Percentiles rank a stretch among this genome's conserved stretches.
Evolutionary conservation across 2,329 filamentous ascomycete genomes (phyloP).

Genomic region (Sphaerulina populicola): DNA sequence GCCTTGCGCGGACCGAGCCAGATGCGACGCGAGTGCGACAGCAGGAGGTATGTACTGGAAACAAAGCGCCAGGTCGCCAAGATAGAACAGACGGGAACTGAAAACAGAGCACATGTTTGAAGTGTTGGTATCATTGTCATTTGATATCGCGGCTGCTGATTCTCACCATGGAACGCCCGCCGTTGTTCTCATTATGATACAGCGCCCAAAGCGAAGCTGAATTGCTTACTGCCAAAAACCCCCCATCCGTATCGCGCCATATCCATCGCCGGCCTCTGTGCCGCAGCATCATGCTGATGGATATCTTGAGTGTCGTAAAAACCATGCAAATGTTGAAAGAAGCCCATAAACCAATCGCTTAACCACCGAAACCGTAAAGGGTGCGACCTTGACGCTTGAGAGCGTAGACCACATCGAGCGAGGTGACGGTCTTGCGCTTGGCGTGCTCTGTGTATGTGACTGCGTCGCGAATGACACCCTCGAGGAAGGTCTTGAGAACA

Average conservation of each 20-base stretch:
- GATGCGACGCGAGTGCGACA: slow-evolving; percentile 5
- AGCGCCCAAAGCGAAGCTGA: slow-evolving; percentile 26
- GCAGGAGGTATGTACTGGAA: too few species aligned
- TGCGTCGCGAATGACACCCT: slow-evolving; percentile 69
- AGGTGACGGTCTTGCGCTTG: slow-evolving; percentile 66
- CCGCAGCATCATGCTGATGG: slow-evolving; percentile 31
- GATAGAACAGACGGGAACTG: slow-evolving; percentile 1
- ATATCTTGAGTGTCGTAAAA: slow-evolving; percentile 31
- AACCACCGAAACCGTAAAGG: slow-evolving; percentile 63
- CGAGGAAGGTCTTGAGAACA: slow-evolving; percentile 77
- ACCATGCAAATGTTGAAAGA: slow-evolving; percentile 28
- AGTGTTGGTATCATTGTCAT: slow-evolving; percentile 23
- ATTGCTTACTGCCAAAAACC: slow-evolving; percentile 22
- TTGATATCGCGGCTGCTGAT: slow-evolving; percentile 23
- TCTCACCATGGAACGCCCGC: slow-evolving; percentile 25
- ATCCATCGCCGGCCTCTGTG: slow-evolving; percentile 28
- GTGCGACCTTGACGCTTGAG: slow-evolving; percentile 58
- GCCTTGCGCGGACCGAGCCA: background rate
- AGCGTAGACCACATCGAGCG: slow-evolving; percentile 55
- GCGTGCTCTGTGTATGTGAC: slow-evolving; percentile 78
- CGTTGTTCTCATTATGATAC: slow-evolving; percentile 27
- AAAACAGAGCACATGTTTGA: slow-evolving; percentile 10
- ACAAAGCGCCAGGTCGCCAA: slow-evolving; percentile 10
- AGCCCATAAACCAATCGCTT: slow-evolving; percentile 27
- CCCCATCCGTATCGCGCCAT: slow-evolving; percentile 29